Evolutionary conservation across 768 basidiomycete species (phyloP).

Genomic region (Mycena amicta): DNA sequence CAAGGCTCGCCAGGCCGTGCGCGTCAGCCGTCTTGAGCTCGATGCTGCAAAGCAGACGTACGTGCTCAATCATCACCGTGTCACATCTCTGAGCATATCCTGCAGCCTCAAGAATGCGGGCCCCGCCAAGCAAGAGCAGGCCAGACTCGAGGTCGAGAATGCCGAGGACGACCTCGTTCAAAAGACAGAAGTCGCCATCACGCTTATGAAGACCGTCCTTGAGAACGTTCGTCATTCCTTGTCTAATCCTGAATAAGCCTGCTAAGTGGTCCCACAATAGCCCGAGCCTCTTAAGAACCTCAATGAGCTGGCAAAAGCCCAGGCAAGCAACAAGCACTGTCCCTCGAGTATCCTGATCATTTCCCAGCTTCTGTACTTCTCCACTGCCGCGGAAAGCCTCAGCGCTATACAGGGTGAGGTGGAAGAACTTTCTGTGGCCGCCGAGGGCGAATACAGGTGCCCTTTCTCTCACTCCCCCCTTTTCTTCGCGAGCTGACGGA

Average conservation of each 20-base stretch:
- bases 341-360: too few species aligned
- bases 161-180: constrained; percentile 96
- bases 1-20: constrained; percentile 87
- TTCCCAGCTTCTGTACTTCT: constrained; percentile 75
- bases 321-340: too few species aligned
- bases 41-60: constrained; percentile 74
- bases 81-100: background rate
- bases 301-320: constrained; percentile 89
- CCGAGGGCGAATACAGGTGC: constrained; percentile 93
- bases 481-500: background rate
- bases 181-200: constrained; percentile 92
- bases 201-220: constrained; percentile 94
- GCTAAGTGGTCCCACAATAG: constrained; percentile 38
- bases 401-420: constrained; percentile 87
- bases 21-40: constrained; percentile 79
- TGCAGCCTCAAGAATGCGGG: constrained; percentile 75
- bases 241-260: constrained; percentile 5
- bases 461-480: background rate
- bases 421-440: constrained; percentile 89
- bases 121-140: constrained; percentile 86
- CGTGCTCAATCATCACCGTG: background rate
- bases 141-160: constrained; percentile 88
- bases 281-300: constrained; percentile 96
- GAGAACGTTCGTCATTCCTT: constrained; percentile 73
- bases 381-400: constrained; percentile 77